A percentile compares a stretch with the other conserved stretches of the same genome.
These are phyloP conservation scores for Ophiostoma sp. DNA, from an alignment of 2,329 filamentous ascomycete species.

Conservation along the genomic window DNA sequence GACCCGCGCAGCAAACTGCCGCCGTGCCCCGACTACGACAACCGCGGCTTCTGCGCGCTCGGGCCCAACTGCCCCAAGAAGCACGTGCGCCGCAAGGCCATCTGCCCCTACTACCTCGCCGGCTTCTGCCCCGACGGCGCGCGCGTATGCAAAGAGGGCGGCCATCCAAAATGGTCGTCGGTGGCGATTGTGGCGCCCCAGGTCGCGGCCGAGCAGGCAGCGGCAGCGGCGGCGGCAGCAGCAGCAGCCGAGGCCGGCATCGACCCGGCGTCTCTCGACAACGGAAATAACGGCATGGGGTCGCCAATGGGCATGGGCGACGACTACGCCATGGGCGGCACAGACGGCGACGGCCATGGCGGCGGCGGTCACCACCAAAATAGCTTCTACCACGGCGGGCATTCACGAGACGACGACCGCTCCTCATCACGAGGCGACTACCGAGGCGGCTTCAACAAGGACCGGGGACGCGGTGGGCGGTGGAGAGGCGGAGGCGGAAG, in stretches of 20 bases:
- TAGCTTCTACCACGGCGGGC: constrained; percentile 31
- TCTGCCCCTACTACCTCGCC: constrained; percentile 82
- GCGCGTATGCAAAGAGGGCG: constrained; percentile 66
- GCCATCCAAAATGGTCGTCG: constrained; percentile 70
- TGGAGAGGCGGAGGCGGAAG: constrained; percentile 33
- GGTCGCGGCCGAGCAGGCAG: constrained; percentile 22
- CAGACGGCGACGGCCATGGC: background rate
- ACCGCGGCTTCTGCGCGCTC: constrained; percentile 87
- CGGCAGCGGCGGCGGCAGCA: constrained; percentile 19
- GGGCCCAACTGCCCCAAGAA: constrained; percentile 83
- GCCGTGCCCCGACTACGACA: constrained; percentile 86
- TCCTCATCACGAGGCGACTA: constrained; percentile 12
- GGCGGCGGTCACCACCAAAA: background rate
- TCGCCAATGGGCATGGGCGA: constrained; percentile 16
- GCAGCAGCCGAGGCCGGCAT: constrained; percentile 34
- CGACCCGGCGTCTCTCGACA: constrained; percentile 20
- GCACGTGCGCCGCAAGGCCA: constrained; percentile 67
- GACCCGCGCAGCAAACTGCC: constrained; percentile 74
- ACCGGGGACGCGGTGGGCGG: constrained; percentile 35
- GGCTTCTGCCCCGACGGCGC: constrained; percentile 84
- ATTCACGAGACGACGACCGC: constrained; percentile 23
- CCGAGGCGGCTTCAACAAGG: constrained; percentile 28
- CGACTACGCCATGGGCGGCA: constrained; percentile 20
- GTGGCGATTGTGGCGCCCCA: constrained; percentile 48
- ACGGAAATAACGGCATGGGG: background rate